Base-by-base conservation (phyloP, 768 basidiomycete species). In the Rhizopogon sp. region DNA sequence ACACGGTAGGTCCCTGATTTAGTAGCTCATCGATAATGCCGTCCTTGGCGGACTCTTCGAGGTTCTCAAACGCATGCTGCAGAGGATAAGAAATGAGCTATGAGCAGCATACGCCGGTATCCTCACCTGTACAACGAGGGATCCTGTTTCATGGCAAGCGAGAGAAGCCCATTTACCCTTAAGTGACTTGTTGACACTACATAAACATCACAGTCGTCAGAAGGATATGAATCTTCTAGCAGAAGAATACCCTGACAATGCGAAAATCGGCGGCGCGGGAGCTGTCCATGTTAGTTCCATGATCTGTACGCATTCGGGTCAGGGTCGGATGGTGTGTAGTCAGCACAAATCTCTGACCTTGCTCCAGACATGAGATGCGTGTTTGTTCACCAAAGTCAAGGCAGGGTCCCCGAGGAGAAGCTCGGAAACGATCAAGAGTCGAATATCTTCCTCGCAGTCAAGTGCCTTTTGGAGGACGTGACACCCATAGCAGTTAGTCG, bases 291-390 rank as follows among this genome's bases (percentile, higher is more conserved):
- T 86, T 35, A 93, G 71, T 67, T 93, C 91, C 91, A 93, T 93
- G 62, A 93, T 90, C 87, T 91, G 52, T 6, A 13, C 50, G 29
- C 3, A 39, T 42, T n/a, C 10, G 20, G 49, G 57, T 61, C 57
- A 62, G 35, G 45, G 50, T 39, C 44, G 17, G 35, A 41, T 25
- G 39, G 39, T 41, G 35, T 35, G 14, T 17, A 41, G 43, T 17
- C 25, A 60, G 20, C 25, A 55, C 14, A 6, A 6, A 13, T 54
- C 54, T 39, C 66, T 20, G 58, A 88, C 88, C 79, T 93, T 93
- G 72, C 89, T 91, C 90, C 91, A 93, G 33, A 93, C 91, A 66
- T 93, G 91, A 46, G 89, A 90, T 1, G 90, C 90, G 66, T 93
- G 91, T 67, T 93, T 93, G 69, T 93, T 93, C 7, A 93, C 87